Conservation (phyloP, 2,329 filamentous ascomycete species). For the Arthroderma sp. region DNA sequence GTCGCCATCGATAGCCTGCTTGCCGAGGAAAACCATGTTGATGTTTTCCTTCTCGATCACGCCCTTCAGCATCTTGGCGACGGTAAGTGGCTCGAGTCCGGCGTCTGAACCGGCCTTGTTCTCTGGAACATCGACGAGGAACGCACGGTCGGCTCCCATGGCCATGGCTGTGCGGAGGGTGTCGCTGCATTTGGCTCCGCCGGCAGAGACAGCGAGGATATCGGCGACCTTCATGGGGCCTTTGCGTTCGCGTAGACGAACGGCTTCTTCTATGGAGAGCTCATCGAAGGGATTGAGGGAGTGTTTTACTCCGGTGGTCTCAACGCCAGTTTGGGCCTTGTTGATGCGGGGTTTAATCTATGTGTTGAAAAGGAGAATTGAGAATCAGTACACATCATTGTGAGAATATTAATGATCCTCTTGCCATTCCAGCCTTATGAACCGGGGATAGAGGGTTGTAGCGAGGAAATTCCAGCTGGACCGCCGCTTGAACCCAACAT, state of each 20-base stretch:
- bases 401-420: no score
- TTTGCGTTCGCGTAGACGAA: slow-evolving; percentile 84
- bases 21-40: slow-evolving; percentile 87
- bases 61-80: slow-evolving; percentile 76
- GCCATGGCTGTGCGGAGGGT: slow-evolving; percentile 93
- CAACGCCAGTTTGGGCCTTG: slow-evolving; percentile 68
- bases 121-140: slow-evolving; percentile 73
- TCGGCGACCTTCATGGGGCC: slow-evolving; percentile 67
- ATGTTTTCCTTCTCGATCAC: slow-evolving; percentile 72
- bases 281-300: slow-evolving; percentile 99
- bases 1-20: slow-evolving; percentile 97
- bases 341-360: slow-evolving; percentile 57
- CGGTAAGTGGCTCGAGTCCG: slow-evolving; percentile 67
- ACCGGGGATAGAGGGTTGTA: no score
- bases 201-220: slow-evolving; percentile 80
- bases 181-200: slow-evolving; percentile 76
- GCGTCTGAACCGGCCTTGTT: slow-evolving; percentile 42
- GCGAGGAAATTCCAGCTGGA: no score
- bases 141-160: slow-evolving; percentile 87
- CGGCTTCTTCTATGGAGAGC: slow-evolving; percentile 90
- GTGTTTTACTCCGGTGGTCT: slow-evolving; percentile 88
- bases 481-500: no score
- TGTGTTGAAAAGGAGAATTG: no score
- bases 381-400: no score
- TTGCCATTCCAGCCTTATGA: no score